Percentiles rank a stretch among this genome's conserved stretches.
Evolutionary conservation across 1,284 basidiomycete genomes (phyloP).

Genomic region (Marasmius fiardii): DNA sequence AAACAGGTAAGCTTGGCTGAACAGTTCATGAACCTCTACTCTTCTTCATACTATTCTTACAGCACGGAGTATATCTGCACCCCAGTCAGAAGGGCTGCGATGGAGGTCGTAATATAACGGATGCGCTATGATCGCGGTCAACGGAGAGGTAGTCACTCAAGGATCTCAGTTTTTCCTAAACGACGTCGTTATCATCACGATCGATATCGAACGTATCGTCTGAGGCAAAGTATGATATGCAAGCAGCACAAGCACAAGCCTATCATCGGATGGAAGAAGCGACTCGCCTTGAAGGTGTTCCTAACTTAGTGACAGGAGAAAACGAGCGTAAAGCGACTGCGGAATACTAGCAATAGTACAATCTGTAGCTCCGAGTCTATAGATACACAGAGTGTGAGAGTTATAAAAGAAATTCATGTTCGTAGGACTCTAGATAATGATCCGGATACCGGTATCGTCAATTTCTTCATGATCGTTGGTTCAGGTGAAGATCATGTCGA

Average conservation of each 20-base stretch:
- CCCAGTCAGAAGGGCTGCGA: conserved; percentile 99
- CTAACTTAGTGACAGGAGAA: conserved; percentile 32
- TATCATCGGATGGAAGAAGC: conserved; percentile 82
- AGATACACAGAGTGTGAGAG: background rate
- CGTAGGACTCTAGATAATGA: conserved; percentile 67
- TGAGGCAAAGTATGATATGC: conserved; percentile 83
- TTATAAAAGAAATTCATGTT: conserved; percentile 5
- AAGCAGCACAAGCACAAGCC: conserved; percentile 73
- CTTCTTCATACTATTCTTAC: conserved; percentile 8
- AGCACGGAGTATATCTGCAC: conserved; percentile 96
- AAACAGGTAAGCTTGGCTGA: conserved; percentile 60
- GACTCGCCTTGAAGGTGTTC: conserved; percentile 63
- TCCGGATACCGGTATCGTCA: conserved; percentile 70
- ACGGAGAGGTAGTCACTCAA: conserved; percentile 90
- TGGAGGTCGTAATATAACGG: conserved; percentile 99
- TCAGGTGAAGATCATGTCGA: conserved; percentile 35
- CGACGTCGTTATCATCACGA: conserved; percentile 91
- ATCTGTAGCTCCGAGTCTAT: background rate
- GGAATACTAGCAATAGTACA: no score
- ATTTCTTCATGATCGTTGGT: conserved; percentile 85
- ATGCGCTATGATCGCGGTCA: conserved; percentile 93
- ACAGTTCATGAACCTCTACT: background rate
- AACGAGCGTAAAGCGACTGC: conserved; percentile 26
- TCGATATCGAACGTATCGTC: conserved; percentile 92
- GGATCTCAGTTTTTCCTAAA: conserved; percentile 94